Evolutionary conservation across 345 rosid species (phyloP).

Genomic region (Syzygium grande): DNA sequence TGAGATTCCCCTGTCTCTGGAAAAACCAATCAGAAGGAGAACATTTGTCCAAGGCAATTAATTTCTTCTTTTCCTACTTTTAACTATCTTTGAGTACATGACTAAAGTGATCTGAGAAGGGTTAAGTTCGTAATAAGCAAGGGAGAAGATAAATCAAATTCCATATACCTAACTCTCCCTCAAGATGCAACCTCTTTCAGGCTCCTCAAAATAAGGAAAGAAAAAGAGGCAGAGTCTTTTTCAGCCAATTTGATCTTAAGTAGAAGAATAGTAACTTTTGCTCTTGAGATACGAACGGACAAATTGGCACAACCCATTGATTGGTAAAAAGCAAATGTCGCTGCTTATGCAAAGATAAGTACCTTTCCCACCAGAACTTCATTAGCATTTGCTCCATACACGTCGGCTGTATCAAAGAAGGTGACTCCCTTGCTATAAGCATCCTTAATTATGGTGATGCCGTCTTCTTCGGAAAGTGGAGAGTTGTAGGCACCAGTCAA

Average conservation of each 20-base stretch:
- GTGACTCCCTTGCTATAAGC: background rate
- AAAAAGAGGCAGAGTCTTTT: background rate
- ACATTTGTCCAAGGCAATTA: background rate
- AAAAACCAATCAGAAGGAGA: background rate
- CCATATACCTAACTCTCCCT: background rate
- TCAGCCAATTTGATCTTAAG: background rate
- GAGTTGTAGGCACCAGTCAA: background rate
- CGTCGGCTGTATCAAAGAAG: background rate
- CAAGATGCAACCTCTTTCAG: background rate
- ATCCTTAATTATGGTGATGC: background rate
- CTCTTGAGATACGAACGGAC: background rate
- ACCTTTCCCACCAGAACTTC: constrained; percentile 7
- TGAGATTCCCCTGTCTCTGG: background rate
- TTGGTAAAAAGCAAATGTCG: background rate
- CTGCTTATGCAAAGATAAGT: background rate
- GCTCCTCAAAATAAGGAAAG: background rate
- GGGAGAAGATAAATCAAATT: background rate
- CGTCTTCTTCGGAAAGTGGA: background rate
- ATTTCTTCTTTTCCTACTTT: background rate
- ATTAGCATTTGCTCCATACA: background rate
- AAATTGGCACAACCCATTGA: background rate
- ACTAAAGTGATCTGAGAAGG: background rate
- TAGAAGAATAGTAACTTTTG: background rate
- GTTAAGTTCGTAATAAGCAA: background rate
- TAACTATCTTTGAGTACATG: background rate